Evolutionary conservation across 257 asterid genomes (phyloP).

Genomic region (Ehretia macrophylla): DNA sequence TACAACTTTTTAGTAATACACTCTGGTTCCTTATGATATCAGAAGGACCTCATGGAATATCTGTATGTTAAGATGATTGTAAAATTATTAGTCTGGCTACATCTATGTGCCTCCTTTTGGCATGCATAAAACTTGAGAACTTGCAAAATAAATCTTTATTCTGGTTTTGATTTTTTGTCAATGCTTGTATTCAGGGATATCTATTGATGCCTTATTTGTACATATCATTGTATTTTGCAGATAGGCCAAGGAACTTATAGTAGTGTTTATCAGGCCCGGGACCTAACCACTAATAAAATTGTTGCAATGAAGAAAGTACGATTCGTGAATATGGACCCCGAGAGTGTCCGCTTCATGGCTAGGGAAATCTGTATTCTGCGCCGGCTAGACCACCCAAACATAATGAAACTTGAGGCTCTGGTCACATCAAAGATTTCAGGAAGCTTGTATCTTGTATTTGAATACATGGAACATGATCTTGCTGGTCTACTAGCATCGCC

Average conservation of each 20-base stretch:
- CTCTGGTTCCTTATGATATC: no score
- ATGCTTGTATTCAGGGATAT: no score
- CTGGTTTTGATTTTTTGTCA: not conserved
- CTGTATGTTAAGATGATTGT: no score
- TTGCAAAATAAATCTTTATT: no score
- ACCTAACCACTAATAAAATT: slow-evolving; percentile 12
- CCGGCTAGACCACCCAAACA: slow-evolving; percentile 18
- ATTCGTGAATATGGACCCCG: slow-evolving; percentile 21
- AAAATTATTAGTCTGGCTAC: no score
- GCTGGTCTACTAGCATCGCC: slow-evolving; percentile 21
- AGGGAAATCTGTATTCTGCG: slow-evolving; percentile 22
- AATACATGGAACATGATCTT: slow-evolving; percentile 27
- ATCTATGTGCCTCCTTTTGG: no score
- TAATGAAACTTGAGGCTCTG: slow-evolving; percentile 23
- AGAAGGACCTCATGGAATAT: no score
- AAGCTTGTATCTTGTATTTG: slow-evolving; percentile 18
- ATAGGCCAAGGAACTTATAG: slow-evolving; percentile 27
- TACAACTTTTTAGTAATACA: no score
- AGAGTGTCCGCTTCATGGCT: slow-evolving; percentile 24
- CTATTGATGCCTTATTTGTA: no score
- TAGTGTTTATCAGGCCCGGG: slow-evolving; percentile 18
- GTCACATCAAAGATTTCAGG: slow-evolving; percentile 21
- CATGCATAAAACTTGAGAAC: no score
- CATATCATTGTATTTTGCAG: slow-evolving; percentile 5
- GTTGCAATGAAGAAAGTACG: slow-evolving; percentile 23